A percentile compares a stretch with the other conserved stretches of the same genome.
phyloP scores from a whole-genome alignment of 208 protist genomes.

The Acanthamoeba lenticulata region DNA sequence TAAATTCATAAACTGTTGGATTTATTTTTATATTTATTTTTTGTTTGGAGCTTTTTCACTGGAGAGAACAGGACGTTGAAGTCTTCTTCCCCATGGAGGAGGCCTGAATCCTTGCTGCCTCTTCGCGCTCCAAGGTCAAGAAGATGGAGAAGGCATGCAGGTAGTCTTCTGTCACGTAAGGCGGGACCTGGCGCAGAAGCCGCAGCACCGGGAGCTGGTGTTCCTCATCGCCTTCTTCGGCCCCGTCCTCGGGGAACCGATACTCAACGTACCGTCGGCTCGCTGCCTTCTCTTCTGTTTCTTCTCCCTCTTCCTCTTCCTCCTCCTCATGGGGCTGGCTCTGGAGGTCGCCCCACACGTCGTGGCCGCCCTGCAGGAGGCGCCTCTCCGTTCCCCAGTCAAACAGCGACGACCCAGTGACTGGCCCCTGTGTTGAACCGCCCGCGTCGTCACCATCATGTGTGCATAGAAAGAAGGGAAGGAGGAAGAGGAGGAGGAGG shows the following conservation, averaged over 20 bases:
- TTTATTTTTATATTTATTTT: no score
- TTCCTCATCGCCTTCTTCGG: not conserved
- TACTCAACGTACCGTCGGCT: not conserved
- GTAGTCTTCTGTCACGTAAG: conserved; percentile 19
- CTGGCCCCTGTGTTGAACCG: conserved; percentile 17
- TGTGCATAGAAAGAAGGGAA: not conserved
- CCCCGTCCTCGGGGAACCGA: not conserved
- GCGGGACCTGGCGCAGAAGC: not conserved
- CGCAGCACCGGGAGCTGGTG: not conserved
- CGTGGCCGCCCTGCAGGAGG: not conserved
- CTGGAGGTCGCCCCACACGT: conserved; percentile 45
- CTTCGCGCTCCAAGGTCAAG: not conserved
- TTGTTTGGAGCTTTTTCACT: not conserved
- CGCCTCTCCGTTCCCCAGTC: not conserved
- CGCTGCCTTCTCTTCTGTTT: not conserved
- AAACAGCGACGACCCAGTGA: conserved; percentile 27
- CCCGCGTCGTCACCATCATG: no score
- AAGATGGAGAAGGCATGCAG: conserved; percentile 14
- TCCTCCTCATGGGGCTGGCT: not conserved
- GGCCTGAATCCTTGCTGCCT: not conserved
- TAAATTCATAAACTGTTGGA: no score
- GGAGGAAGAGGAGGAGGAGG: not conserved
- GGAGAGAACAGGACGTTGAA: not conserved
- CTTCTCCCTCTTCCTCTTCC: not conserved
- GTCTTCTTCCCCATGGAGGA: not conserved